Evolutionary conservation across 129 eudicot genomes (phyloP), one percentile per base, ranked within the genome.

Genomic region (Sambucus nigra): DNA sequence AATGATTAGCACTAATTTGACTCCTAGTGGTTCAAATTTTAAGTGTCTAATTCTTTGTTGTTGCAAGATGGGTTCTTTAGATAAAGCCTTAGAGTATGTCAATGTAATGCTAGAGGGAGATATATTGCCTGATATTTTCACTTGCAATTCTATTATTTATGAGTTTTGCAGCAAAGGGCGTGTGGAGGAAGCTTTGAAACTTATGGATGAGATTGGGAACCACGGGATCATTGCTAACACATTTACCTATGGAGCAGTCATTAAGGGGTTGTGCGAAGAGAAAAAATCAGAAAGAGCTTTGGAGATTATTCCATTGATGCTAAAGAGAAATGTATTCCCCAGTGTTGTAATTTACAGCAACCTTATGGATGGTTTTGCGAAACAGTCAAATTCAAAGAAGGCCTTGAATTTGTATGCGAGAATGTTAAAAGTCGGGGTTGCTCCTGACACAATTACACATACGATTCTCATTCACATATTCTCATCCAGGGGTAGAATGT

Each of bases 281-380:
- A 33, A 24, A 15, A 56, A 63, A 21, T 4, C 72, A 11, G 69
- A 40, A 35, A 68, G 40, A 35, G 75, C 79, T 20, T 28, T 67
- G 62, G 75, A 72, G 66, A 31, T 77, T 58, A 47, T 77, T 9
- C 65, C 79, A 6, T 1, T 44, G 10, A 67, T 77, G 83, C 71
- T 72, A 25, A 77, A 68, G 58, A 54, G 47, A 14, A 32, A 63
- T 23, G 28, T 47, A n/a, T 47, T 56, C 33, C 76, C 79, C 25
- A 55, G 39, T 57, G 83, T 72, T 59, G 75, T 63, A 7, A 50
- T 52, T n/a, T 72, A 61, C 57, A 68, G 61, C 55, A 63, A 25
- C 26, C 53, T 77, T 33, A 63, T 72, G 1, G 65, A 60, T 60
- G 79, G 79, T 45, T 72, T 55, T 54, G 72, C 55, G 18, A 72